Evolutionary conservation across 768 basidiomycete genomes (phyloP), one percentile per base, ranked within the genome.

Genomic region (Termitomyces eurrhizus): DNA sequence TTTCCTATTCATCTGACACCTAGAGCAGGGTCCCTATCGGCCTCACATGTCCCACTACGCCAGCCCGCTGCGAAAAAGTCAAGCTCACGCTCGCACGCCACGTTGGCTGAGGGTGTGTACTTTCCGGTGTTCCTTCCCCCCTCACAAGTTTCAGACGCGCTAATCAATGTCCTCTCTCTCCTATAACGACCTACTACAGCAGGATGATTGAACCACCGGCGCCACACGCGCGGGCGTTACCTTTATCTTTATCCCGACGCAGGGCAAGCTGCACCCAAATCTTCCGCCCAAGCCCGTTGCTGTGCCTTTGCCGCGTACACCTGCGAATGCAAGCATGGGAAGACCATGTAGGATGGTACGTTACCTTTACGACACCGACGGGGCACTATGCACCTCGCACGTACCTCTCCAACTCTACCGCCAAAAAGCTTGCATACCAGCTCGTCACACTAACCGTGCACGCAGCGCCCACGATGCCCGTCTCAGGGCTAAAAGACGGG

Each of bases 291-390:
- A 65, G 42, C 66, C 66, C 0, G 32, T 51, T 33, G 11, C 39
- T 3, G 24, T 16, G 4, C 1, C 21, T 21, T 21, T 42, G 1
- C 55, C 32, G 1, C 41, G 24, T 13, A 42, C 55, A 6, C 35
- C 24, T 3, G 2, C 24, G 11, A 24, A 2, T 7, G 18, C 41
- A 7, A 7, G 18, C 5, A 7, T 18, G 41, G 18, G 41, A 84
- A 62, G 90, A 90, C 69, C 80, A 83, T 53, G 73, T 75, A 2
- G 89, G 87, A 11, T 89, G 92, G 80, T 95, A 94, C 68, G 81
- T 95, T 63, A 90, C 93, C 4, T 98, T 97, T 70, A 68, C 75
- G 21, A 82, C 84, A 4, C 69, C 2, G 83, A 83, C 57, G 70
- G 81, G 0, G 94, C 94, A 0, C 78, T 85, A 7, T 78, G 88